These are phyloP conservation scores for Inga leiocalycina DNA, from an alignment of 306 rosid genomes.

Conservation along the genomic window DNA sequence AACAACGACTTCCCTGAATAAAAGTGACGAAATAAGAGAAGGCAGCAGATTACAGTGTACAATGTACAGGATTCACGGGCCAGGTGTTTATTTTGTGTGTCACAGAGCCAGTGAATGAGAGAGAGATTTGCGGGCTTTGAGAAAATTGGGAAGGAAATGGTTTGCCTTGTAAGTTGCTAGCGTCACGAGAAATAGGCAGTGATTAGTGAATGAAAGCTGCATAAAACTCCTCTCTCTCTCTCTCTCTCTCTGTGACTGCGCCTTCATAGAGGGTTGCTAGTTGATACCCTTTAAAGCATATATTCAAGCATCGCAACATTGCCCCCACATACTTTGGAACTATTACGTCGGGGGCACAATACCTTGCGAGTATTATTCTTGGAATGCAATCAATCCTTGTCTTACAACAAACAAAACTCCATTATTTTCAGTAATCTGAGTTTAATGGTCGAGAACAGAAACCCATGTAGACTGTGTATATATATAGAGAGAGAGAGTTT, in stretches of 20 bases:
- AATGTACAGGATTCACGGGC: conserved; percentile 55
- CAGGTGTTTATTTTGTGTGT: conserved; percentile 59
- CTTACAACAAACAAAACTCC: conserved; percentile 16
- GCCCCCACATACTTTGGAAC: conserved; percentile 32
- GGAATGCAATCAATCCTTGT: conserved; percentile 25
- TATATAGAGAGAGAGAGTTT: neutral
- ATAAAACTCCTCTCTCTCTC: conserved; percentile 37
- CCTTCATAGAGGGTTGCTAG: conserved; percentile 7
- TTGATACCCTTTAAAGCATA: conserved; percentile 18
- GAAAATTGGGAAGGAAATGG: conserved; percentile 33
- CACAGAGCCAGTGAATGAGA: conserved; percentile 21
- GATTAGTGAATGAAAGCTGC: conserved; percentile 62
- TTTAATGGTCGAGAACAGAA: neutral
- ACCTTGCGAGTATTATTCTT: conserved; percentile 24
- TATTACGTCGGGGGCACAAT: conserved; percentile 35
- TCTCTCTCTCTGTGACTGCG: conserved; percentile 19
- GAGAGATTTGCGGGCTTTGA: conserved; percentile 39
- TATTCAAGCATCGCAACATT: conserved; percentile 1
- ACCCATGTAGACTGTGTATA: neutral
- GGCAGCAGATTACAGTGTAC: conserved; percentile 30
- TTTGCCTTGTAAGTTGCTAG: conserved; percentile 47
- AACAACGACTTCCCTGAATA: conserved; percentile 26
- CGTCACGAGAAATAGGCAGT: conserved; percentile 75
- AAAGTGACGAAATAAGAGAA: conserved; percentile 40
- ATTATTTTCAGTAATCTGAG: neutral